phyloP scores from a whole-genome alignment of 257 asterid species.

The Nicotiana obtusifolia region DNA sequence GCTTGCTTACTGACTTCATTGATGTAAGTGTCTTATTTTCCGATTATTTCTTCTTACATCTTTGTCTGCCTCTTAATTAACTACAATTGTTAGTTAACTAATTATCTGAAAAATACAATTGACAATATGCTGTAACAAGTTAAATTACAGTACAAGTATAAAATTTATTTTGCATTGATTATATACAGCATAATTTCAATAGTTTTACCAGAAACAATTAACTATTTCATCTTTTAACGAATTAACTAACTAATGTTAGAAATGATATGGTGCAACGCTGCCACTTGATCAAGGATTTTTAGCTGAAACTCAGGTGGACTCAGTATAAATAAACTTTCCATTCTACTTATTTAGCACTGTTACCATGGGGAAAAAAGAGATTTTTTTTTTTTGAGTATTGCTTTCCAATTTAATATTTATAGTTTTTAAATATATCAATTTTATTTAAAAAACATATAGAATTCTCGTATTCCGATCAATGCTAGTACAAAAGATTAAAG shows the following conservation, averaged over 20 bases:
- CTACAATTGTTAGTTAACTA: background rate
- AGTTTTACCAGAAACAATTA: no score
- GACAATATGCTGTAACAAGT: no score
- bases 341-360: no score
- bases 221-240: background rate
- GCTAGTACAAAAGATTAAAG: background rate
- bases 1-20: constrained; percentile 51
- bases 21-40: constrained; percentile 26
- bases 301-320: no score
- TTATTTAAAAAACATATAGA: background rate
- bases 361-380: no score
- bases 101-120: no score
- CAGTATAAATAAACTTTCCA: no score
- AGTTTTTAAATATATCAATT: background rate
- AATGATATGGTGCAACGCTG: background rate
- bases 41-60: background rate
- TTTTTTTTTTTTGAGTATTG: no score
- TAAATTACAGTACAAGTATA: background rate
- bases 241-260: background rate
- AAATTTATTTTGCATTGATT: no score
- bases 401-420: background rate
- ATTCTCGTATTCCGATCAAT: background rate
- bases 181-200: no score
- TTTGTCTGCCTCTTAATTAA: no score
- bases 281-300: no score